These are phyloP conservation scores for Durusdinium trenchii DNA, from an alignment of 73 alveolate genomes.

Conservation along the genomic window DNA sequence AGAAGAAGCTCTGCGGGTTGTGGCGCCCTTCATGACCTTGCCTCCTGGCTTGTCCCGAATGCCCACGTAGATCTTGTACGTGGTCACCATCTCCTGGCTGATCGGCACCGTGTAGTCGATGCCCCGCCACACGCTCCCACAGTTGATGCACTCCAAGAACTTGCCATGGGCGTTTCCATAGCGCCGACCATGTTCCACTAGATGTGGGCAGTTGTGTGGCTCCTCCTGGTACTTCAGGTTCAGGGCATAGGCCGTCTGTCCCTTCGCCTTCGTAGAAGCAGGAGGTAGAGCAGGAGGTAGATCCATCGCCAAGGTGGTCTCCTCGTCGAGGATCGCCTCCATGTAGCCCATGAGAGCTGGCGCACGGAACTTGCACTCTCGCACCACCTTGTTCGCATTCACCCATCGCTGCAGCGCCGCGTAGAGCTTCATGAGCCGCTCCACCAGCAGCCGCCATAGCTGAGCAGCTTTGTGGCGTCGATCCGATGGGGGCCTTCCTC, in stretches of 20 bases:
- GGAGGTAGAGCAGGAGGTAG: neutral
- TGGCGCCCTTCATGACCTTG: neutral
- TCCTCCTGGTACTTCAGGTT: neutral
- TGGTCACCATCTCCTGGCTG: neutral
- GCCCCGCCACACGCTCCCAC: neutral
- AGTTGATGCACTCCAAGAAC: slow-evolving; percentile 3
- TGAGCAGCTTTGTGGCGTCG: neutral
- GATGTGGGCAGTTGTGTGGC: neutral
- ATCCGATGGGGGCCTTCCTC: neutral
- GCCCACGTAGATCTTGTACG: neutral
- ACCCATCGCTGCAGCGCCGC: neutral
- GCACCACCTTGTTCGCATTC: neutral
- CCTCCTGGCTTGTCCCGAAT: slow-evolving; percentile 2
- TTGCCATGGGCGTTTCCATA: neutral
- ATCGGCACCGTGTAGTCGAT: neutral
- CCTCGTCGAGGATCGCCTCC: neutral
- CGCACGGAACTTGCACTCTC: neutral
- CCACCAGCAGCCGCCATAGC: neutral
- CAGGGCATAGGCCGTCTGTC: neutral
- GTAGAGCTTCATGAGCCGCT: neutral
- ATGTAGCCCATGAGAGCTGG: slow-evolving; percentile 22
- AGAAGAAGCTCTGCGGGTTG: too few relatives aligned
- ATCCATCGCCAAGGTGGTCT: neutral
- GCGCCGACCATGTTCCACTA: neutral
- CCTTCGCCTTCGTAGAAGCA: neutral